These are phyloP conservation scores for Massarina eburnea DNA, from an alignment of 2,329 filamentous ascomycete species.

Conservation along the genomic window DNA sequence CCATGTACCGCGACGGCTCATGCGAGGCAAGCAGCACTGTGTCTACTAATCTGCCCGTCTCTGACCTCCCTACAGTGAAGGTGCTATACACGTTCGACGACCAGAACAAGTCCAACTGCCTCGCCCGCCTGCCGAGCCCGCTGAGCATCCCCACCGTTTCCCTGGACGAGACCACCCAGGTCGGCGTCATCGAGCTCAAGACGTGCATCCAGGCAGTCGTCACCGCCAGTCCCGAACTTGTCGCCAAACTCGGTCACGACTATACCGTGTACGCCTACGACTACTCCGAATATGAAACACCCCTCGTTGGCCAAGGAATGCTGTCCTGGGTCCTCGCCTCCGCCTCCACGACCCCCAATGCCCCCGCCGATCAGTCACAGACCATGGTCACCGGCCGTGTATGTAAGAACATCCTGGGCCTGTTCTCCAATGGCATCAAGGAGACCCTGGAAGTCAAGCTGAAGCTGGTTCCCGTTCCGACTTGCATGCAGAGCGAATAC, in stretches of 20 bases:
- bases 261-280: slow-evolving; percentile 98
- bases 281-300: slow-evolving; percentile 91
- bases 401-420: slow-evolving; percentile 78
- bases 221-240: slow-evolving; percentile 79
- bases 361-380: slow-evolving; percentile 62
- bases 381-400: slow-evolving; percentile 85
- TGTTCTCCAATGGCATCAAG: slow-evolving; percentile 79
- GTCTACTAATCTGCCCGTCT: slow-evolving; percentile 2
- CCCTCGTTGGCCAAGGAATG: slow-evolving; percentile 93
- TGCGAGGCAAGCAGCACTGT: slow-evolving; percentile 47
- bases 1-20: slow-evolving; percentile 44
- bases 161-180: slow-evolving; percentile 76
- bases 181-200: slow-evolving; percentile 85
- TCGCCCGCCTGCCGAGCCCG: slow-evolving; percentile 80
- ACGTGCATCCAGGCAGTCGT: slow-evolving; percentile 84
- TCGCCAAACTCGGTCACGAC: slow-evolving; percentile 72
- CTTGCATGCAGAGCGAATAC: slow-evolving; percentile 62
- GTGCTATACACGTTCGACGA: slow-evolving; percentile 95
- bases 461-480: slow-evolving; percentile 77
- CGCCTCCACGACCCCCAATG: slow-evolving; percentile 58
- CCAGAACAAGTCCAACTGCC: slow-evolving; percentile 82
- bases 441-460: slow-evolving; percentile 94
- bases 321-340: slow-evolving; percentile 77
- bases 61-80: slow-evolving; percentile 67
- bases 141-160: slow-evolving; percentile 78